Evolutionary conservation across 805 yeast genomes (phyloP).

Genomic region (Wickerhamomyces sydowiorum): DNA sequence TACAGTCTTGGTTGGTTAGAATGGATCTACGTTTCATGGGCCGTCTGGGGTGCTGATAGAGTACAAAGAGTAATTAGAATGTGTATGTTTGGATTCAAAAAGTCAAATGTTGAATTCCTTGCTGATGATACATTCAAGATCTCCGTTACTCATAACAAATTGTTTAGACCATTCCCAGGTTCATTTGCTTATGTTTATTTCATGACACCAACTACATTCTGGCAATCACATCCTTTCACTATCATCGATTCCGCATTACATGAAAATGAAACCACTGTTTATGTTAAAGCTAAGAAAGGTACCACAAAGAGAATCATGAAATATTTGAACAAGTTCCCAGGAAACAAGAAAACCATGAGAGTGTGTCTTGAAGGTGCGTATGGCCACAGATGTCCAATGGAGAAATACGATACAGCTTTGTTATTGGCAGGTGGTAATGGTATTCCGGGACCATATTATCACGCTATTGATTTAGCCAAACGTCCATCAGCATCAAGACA

Average conservation of each 20-base stretch:
- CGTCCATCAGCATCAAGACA: constrained; percentile 22
- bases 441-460: constrained; percentile 44
- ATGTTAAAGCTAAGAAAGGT: constrained; percentile 53
- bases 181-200: constrained; percentile 53
- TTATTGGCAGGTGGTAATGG: constrained; percentile 50
- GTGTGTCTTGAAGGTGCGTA: constrained; percentile 60
- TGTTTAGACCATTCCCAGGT: constrained; percentile 49
- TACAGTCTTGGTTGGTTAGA: constrained; percentile 45
- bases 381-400: constrained; percentile 38
- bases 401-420: constrained; percentile 31
- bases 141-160: constrained; percentile 29
- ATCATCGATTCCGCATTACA: constrained; percentile 35
- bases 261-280: constrained; percentile 33
- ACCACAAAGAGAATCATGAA: constrained; percentile 39
- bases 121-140: constrained; percentile 40
- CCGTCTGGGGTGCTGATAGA: constrained; percentile 43
- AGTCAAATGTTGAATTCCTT: constrained; percentile 4
- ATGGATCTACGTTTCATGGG: constrained; percentile 36
- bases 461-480: constrained; percentile 27
- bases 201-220: constrained; percentile 43
- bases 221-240: constrained; percentile 78
- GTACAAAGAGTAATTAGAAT: constrained; percentile 34
- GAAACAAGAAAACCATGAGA: constrained; percentile 24
- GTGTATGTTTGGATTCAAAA: constrained; percentile 1
- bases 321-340: constrained; percentile 22